phyloP scores from a whole-genome alignment of 108 stramenopile genomes.

The Nannochloropsis gaditana region DNA sequence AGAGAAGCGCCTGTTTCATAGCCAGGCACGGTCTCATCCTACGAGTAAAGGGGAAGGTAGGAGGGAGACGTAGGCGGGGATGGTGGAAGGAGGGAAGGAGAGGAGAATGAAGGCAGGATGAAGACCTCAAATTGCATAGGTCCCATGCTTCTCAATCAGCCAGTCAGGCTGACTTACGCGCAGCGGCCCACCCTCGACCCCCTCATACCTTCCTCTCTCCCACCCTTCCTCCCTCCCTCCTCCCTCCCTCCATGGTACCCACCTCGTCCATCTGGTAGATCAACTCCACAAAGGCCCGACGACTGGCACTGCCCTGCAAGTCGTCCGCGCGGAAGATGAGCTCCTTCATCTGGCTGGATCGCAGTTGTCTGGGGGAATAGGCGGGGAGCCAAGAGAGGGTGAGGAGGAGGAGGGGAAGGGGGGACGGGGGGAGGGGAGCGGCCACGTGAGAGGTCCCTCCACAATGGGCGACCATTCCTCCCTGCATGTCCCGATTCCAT shows the following conservation, averaged over 20 bases:
- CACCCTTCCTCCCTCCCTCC: not conserved
- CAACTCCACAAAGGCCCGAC: not conserved
- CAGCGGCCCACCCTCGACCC: constrained; percentile 26
- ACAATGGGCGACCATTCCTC: too few relatives aligned
- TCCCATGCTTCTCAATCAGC: not conserved
- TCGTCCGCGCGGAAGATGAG: constrained; percentile 60
- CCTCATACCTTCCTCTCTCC: not conserved
- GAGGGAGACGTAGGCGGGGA: not conserved
- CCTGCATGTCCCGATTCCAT: too few relatives aligned
- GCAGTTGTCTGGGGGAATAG: constrained; percentile 58
- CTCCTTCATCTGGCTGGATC: constrained; percentile 82
- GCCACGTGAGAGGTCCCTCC: too few relatives aligned
- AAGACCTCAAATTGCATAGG: not conserved
- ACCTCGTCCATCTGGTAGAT: not conserved
- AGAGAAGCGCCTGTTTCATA: constrained; percentile 56
- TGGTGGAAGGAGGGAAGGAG: not conserved
- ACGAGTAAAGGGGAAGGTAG: not conserved
- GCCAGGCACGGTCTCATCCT: constrained; percentile 35
- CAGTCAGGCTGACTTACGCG: not conserved
- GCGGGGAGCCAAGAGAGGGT: too few relatives aligned
- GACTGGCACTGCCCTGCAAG: not conserved
- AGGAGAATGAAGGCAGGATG: not conserved
- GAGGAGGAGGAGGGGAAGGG: too few relatives aligned
- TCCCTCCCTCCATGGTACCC: not conserved
- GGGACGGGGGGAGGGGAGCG: too few relatives aligned